Evolutionary conservation across 257 asterid genomes (phyloP), one percentile per base, ranked within the genome.

Genomic region (Eustoma russellianum): DNA sequence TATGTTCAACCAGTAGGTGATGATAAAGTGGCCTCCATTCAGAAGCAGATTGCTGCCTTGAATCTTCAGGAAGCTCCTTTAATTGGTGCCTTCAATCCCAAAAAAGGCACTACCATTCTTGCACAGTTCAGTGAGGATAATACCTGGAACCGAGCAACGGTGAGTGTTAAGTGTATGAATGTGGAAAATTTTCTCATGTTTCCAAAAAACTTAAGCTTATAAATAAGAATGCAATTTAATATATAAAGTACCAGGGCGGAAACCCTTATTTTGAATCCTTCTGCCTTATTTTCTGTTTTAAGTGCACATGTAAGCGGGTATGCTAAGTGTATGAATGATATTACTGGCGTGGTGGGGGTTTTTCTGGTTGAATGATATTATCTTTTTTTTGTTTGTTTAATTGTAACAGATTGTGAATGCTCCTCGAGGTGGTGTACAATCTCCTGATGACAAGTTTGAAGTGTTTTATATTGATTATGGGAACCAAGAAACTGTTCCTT

Each of bases 61-160:
- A 79, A 59, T 72, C 79, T 88, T 57, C 95, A 81, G 58, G 99
- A 92, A 46, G 81, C 85, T 62, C 97, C 99, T 52, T 54, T 83
- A 13, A 71, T 88, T 56, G 97, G 97, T 60, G 55, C 91, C 56
- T 92, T 83, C 70, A 92, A 77, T 70, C 99, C 99, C 15, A 92
- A 74, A 62, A 88, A 70, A 74, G 97, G 99, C 19, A 97, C 85
- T 47, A 63, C 70, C 24, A 87, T 88, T 62, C 85, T 85, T 58
- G 93, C 97, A 46, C 95, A 85, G 72, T 88, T 80, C 60, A 83
- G 82, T 69, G 90, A 82, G 0, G 99, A 88, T 74, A 81, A 88
- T 66, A 83, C 99, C 44, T 92, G 99, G 99, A 92, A 92, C 72
- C 93, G 99, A 19, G 99, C 97, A 46, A 73, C 88, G 97, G 97